phyloP scores from a whole-genome alignment of 1,284 basidiomycete species.

The Austroboletus niveus region DNA sequence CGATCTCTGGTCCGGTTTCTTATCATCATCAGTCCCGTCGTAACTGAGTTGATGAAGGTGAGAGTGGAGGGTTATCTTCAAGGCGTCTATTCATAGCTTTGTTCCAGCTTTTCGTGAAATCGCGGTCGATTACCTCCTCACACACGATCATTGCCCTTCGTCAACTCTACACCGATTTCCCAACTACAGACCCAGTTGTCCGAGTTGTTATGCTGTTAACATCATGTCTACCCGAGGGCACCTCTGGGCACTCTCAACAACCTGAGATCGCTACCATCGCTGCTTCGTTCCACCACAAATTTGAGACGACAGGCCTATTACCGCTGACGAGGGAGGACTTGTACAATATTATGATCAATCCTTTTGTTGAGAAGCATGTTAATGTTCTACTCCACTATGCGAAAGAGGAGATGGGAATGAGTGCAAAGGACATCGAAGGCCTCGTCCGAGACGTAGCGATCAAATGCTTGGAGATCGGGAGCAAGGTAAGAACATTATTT shows the following conservation, averaged over 20 bases:
- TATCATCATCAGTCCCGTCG: conserved; percentile 42
- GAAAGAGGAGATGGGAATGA: conserved; percentile 44
- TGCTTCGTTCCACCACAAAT: conserved; percentile 32
- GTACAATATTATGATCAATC: conserved; percentile 59
- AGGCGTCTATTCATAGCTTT: conserved; percentile 10
- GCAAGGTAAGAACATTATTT: conserved; percentile 48
- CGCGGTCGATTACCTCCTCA: conserved; percentile 58
- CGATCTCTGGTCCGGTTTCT: conserved; percentile 6
- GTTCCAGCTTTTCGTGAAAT: conserved; percentile 60
- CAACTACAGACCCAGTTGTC: conserved; percentile 53
- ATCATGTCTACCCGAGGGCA: conserved; percentile 51
- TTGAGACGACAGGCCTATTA: conserved; percentile 51
- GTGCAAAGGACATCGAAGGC: conserved; percentile 38
- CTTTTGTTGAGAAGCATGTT: conserved; percentile 60
- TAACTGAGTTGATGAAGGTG: conserved; percentile 64
- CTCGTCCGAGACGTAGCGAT: conserved; percentile 54
- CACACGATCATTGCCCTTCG: conserved; percentile 52
- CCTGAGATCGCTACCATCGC: conserved; percentile 28
- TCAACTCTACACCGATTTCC: conserved; percentile 62
- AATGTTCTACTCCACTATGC: conserved; percentile 53
- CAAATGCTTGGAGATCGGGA: conserved; percentile 57
- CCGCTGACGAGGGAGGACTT: conserved; percentile 60
- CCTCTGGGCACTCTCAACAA: conserved; percentile 34
- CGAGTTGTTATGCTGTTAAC: conserved; percentile 67
- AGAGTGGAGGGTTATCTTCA: conserved; percentile 1